Evolutionary conservation across 2,329 filamentous ascomycete species (phyloP), one percentile per base, ranked within the genome.

Genomic region (Hirsutella rhossiliensis): DNA sequence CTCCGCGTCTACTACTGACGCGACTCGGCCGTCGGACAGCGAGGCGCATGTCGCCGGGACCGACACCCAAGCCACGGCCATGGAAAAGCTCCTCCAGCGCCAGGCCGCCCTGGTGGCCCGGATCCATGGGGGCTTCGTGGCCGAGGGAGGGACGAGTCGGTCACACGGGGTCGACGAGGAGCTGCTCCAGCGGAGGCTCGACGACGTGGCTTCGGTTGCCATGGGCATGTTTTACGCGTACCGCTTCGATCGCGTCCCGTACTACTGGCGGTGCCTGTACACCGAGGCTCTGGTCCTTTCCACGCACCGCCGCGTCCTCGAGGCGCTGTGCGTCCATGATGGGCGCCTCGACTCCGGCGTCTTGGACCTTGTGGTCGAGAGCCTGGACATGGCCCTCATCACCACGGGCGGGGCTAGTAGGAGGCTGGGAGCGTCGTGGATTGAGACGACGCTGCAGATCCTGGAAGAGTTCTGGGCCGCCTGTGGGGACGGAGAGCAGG

Each of bases 351-450:
- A 51, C 7, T 51, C 54, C 27, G 41, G 44, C 9, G 43, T 48
- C 3, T 56, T 88, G 4, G 69, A 76, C 30, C 60, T 69, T 2
- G 67, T 84, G 2, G 74, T 94, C 30, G 71, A 72, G 43, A 64
- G 72, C 1, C 70, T 97, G 2, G 89, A 96, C 54, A 78, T 80
- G 59, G 81, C 84, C 0, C 62, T 94, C 38, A 86, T 94, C 39
- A 74, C 88, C 43, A 77, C 85, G 0, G 85, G 84, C 1, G 82
- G 75, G 0, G 76, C 76, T 1, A 68, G 73, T 0, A 17, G 11
- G 11, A 50, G 57, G 1, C 67, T 84, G 44, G 72, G 75, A 8
- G 56, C 62, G 18, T 40, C 12, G 4, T 76, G 72, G 60, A 68
- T 81, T 39, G 70, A 81, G 45, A 56, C 62, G 37, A 69, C 72